phyloP scores from a whole-genome alignment of 2,329 filamentous ascomycete genomes.

The Diplodia mutila region DNA sequence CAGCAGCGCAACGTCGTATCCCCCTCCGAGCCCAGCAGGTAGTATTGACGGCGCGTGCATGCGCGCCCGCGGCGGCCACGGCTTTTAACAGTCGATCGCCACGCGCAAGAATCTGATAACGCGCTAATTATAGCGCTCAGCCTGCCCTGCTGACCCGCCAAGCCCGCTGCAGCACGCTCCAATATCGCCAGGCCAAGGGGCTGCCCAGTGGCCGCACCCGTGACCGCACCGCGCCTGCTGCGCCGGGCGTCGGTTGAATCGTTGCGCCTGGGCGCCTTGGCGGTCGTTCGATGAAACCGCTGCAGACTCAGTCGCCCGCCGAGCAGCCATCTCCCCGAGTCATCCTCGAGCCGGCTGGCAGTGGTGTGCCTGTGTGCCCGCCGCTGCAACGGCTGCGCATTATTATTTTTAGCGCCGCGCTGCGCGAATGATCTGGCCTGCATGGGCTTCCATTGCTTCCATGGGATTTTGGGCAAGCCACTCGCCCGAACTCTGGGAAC shows the following conservation, averaged over 20 bases:
- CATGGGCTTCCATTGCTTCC: conserved; percentile 23
- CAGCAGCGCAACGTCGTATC: conserved; percentile 23
- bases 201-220: conserved; percentile 10
- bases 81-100: conserved; percentile 22
- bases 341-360: conserved; percentile 4
- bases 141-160: conserved; percentile 18
- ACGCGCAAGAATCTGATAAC: conserved; percentile 24
- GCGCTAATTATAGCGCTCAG: conserved; percentile 12
- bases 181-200: conserved; percentile 16
- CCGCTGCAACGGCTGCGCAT: conserved; percentile 16
- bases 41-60: conserved; percentile 24
- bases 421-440: conserved; percentile 17
- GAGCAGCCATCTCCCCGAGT: conserved; percentile 17
- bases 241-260: background rate
- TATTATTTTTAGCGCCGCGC: conserved; percentile 14
- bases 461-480: conserved; percentile 21
- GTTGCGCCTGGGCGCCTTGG: conserved; percentile 16
- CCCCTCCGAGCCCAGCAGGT: conserved; percentile 21
- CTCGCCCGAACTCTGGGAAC: background rate
- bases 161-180: conserved; percentile 15
- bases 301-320: conserved; percentile 18
- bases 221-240: conserved; percentile 1
- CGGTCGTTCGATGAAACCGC: conserved; percentile 22
- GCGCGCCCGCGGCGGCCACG: conserved; percentile 19
- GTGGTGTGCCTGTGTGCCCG: background rate